phyloP scores from a whole-genome alignment of 2,329 filamentous ascomycete species.

The Aspergillus melleus region DNA sequence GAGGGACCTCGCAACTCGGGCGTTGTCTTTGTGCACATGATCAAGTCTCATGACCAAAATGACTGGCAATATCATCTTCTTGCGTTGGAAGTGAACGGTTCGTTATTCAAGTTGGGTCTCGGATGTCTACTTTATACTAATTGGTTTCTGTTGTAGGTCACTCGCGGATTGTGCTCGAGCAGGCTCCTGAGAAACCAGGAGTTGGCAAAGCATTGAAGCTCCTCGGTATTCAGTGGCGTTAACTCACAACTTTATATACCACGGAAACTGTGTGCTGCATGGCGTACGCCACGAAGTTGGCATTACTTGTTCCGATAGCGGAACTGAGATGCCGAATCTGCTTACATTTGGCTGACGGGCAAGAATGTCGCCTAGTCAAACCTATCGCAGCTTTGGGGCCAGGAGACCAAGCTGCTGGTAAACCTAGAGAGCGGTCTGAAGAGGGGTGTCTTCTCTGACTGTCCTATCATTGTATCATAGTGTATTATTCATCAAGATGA shows the following conservation, averaged over 20 bases:
- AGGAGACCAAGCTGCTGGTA: background rate
- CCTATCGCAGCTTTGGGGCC: background rate
- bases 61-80: slow-evolving; percentile 79
- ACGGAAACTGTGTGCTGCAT: background rate
- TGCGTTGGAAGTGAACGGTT: slow-evolving; percentile 74
- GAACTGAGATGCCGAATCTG: background rate
- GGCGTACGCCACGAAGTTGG: background rate
- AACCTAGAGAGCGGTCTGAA: background rate
- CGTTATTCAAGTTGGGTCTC: slow-evolving; percentile 10
- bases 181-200: slow-evolving; percentile 40
- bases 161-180: slow-evolving; percentile 47
- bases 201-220: slow-evolving; percentile 50
- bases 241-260: background rate
- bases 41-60: slow-evolving; percentile 62
- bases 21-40: slow-evolving; percentile 74
- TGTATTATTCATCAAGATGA: background rate
- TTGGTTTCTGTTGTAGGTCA: slow-evolving; percentile 33
- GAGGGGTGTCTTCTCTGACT: background rate
- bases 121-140: background rate
- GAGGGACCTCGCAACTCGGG: slow-evolving; percentile 75
- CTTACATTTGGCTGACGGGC: background rate
- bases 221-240: slow-evolving; percentile 50
- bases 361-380: background rate
- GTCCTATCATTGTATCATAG: background rate
- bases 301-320: background rate